Evolutionary conservation across 2,329 filamentous ascomycete genomes (phyloP).

Genomic region (Akanthomyces dipterigenus): DNA sequence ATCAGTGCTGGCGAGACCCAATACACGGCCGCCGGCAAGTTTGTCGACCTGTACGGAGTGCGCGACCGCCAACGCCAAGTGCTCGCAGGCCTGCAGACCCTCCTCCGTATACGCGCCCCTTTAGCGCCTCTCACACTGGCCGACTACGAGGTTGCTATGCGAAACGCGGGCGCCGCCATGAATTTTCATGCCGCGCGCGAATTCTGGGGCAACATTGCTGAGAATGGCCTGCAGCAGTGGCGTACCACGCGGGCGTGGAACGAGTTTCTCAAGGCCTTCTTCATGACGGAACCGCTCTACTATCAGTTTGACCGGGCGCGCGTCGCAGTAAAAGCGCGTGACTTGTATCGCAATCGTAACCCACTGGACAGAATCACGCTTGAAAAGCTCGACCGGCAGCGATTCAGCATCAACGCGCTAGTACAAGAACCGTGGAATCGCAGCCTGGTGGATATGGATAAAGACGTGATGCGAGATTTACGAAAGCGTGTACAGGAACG

Average conservation of each 20-base stretch:
- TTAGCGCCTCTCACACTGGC: constrained; percentile 24
- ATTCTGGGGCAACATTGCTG: constrained; percentile 30
- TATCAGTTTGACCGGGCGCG: constrained; percentile 37
- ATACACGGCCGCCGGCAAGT: constrained; percentile 28
- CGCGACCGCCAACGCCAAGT: constrained; percentile 34
- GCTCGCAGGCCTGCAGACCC: constrained; percentile 26
- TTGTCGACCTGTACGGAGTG: constrained; percentile 38
- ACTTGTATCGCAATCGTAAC: constrained; percentile 24
- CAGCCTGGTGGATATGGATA: constrained; percentile 15
- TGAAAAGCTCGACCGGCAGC: constrained; percentile 24
- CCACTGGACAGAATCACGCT: constrained; percentile 15
- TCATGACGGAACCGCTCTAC: constrained; percentile 39
- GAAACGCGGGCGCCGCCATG: constrained; percentile 40
- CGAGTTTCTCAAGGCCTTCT: constrained; percentile 43
- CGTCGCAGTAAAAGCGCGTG: constrained; percentile 33
- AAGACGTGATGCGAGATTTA: constrained; percentile 22
- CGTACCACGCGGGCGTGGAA: constrained; percentile 30
- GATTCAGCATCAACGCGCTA: constrained; percentile 23
- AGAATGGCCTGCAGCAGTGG: constrained; percentile 20
- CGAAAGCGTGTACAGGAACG: constrained; percentile 20
- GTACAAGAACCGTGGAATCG: constrained; percentile 26
- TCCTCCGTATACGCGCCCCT: constrained; percentile 28
- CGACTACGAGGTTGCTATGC: constrained; percentile 40
- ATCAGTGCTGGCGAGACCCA: constrained; percentile 34
- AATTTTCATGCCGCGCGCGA: constrained; percentile 28